Percentiles rank a stretch among this genome's conserved stretches.
Evolutionary conservation across 139 green algal species (phyloP).

Genomic region (Chlorella sp.): DNA sequence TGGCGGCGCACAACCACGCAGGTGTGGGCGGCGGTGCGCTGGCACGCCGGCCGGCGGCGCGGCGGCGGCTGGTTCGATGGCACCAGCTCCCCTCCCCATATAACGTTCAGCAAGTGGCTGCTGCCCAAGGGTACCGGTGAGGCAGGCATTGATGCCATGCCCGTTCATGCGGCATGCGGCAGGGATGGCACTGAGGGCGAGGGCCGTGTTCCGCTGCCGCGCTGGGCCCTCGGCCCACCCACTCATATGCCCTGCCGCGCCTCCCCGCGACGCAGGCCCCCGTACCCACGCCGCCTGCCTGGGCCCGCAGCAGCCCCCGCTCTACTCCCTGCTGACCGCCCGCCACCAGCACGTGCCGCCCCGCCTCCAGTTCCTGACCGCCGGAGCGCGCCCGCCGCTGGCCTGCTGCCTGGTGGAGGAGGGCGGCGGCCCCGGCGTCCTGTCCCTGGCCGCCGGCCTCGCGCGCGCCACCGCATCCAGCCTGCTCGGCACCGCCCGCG

Average conservation of each 20-base stretch:
- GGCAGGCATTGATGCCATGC: background rate
- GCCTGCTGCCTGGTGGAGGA: constrained; percentile 51
- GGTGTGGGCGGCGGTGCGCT: constrained; percentile 20
- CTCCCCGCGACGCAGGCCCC: background rate
- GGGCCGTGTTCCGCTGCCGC: background rate
- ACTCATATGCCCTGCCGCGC: background rate
- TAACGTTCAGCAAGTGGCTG: constrained; percentile 47
- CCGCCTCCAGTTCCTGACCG: constrained; percentile 42
- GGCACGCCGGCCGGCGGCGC: background rate
- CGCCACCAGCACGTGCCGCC: background rate
- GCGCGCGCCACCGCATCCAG: constrained; percentile 17
- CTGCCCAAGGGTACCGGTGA: constrained; percentile 33
- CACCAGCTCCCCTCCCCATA: constrained; percentile 2
- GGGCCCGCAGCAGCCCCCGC: constrained; percentile 36
- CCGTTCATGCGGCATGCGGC: background rate
- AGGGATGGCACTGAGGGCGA: background rate
- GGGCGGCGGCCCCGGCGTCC: constrained; percentile 18
- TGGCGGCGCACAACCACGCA: too few species aligned
- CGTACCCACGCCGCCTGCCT: constrained; percentile 38
- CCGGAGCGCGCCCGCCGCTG: constrained; percentile 28
- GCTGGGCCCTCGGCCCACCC: background rate
- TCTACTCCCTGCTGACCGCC: constrained; percentile 47
- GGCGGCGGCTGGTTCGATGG: constrained; percentile 2
- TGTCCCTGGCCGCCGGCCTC: constrained; percentile 43
- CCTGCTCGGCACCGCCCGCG: constrained; percentile 14